Conservation (phyloP, 2,329 filamentous ascomycete species). For the Boeremia exigua region DNA sequence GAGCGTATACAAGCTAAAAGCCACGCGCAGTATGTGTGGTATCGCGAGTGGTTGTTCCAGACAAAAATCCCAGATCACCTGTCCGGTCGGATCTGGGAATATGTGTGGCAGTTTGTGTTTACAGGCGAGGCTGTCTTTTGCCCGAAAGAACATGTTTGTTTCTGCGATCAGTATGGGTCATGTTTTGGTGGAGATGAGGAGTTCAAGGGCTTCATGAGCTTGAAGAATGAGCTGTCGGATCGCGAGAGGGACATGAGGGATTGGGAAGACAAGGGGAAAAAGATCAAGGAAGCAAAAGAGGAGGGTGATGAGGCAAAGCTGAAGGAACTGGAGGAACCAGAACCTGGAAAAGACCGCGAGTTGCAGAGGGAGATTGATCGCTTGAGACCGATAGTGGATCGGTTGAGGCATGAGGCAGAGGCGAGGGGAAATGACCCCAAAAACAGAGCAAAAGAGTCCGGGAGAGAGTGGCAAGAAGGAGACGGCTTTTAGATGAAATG, state of each 20-base stretch:
- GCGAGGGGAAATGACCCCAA: constrained; percentile 59
- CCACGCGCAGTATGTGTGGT: constrained; percentile 60
- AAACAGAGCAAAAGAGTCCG: constrained; percentile 59
- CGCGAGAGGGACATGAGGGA: constrained; percentile 50
- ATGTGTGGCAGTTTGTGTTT: constrained; percentile 69
- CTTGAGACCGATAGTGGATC: constrained; percentile 52
- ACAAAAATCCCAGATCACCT: constrained; percentile 63
- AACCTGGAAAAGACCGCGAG: constrained; percentile 51
- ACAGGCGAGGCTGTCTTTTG: constrained; percentile 58
- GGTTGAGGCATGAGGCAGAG: constrained; percentile 53
- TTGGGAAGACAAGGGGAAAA: constrained; percentile 51
- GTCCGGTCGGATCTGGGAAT: constrained; percentile 67
- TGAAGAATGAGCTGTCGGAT: constrained; percentile 52
- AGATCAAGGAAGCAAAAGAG: constrained; percentile 43
- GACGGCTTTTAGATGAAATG: constrained; percentile 57
- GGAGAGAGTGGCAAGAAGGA: constrained; percentile 61
- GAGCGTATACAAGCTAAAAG: constrained; percentile 63
- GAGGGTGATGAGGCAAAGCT: constrained; percentile 40
- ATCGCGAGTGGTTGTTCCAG: constrained; percentile 66
- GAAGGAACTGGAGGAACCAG: constrained; percentile 39
- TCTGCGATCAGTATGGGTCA: constrained; percentile 68
- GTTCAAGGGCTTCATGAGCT: constrained; percentile 57
- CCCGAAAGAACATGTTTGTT: constrained; percentile 62
- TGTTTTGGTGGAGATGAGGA: constrained; percentile 62
- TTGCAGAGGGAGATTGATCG: constrained; percentile 54